Conservation (phyloP, 2,329 filamentous ascomycete species). For the Penicillium sp. region DNA sequence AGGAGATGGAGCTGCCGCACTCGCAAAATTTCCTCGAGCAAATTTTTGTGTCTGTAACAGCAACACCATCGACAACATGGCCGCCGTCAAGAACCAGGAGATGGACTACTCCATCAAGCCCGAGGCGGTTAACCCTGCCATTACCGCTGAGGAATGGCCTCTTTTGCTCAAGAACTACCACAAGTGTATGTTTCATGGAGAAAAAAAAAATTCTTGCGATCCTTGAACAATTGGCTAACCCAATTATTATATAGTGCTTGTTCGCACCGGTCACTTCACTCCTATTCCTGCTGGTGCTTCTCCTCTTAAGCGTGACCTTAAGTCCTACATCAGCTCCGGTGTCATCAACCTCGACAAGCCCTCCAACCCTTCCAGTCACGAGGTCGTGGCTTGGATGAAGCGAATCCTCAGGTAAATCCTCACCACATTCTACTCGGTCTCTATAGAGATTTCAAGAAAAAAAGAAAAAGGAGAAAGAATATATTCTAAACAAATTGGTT, state of each 20-base stretch:
- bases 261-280: constrained; percentile 94
- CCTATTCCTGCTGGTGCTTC: constrained; percentile 92
- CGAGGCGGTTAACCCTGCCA: constrained; percentile 71
- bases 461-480: not conserved
- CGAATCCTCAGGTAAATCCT: constrained; percentile 76
- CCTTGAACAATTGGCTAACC: constrained; percentile 8
- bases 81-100: constrained; percentile 58
- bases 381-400: constrained; percentile 99
- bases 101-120: constrained; percentile 90
- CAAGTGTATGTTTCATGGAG: constrained; percentile 61
- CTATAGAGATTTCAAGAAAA: not conserved
- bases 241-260: constrained; percentile 58
- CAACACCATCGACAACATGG: constrained; percentile 31
- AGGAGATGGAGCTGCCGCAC: constrained; percentile 26
- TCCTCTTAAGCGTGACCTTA: constrained; percentile 89
- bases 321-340: constrained; percentile 94
- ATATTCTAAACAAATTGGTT: constrained; percentile 17
- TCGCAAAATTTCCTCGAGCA: constrained; percentile 30
- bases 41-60: constrained; percentile 22
- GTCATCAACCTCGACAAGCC: constrained; percentile 99
- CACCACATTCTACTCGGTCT: not conserved
- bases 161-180: constrained; percentile 95
- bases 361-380: constrained; percentile 95
- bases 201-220: constrained; percentile 7
- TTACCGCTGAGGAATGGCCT: constrained; percentile 89